Percentiles rank a stretch among this genome's conserved stretches.
Conservation (phyloP, 1,284 basidiomycete species). For the Apiotrichum akiyoshidainum region DNA sequence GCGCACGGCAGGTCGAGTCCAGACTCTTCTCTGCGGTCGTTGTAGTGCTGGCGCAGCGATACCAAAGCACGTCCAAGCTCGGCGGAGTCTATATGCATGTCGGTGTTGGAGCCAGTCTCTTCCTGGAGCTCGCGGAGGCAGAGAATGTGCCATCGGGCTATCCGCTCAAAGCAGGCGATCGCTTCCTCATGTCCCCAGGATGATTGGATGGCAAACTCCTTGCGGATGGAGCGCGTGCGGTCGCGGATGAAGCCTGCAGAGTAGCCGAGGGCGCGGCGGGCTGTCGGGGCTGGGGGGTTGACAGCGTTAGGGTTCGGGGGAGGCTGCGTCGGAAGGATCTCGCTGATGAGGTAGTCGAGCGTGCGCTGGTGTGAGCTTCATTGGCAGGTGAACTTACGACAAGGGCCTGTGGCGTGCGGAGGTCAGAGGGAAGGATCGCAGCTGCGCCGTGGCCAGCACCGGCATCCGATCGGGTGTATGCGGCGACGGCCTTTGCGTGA, state of each 20-base stretch:
- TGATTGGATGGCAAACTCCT: slow-evolving; percentile 93
- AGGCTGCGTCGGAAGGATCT: slow-evolving; percentile 64
- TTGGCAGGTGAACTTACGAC: slow-evolving; percentile 55
- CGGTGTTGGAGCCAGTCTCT: slow-evolving; percentile 40
- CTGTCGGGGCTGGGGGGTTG: slow-evolving; percentile 26
- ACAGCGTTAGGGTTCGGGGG: slow-evolving; percentile 24
- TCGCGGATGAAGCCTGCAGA: slow-evolving; percentile 74
- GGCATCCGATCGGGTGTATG: slow-evolving; percentile 83
- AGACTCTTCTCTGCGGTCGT: slow-evolving; percentile 66
- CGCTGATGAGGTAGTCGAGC: slow-evolving; percentile 85
- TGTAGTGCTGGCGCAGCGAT: slow-evolving; percentile 88
- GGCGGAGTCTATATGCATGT: slow-evolving; percentile 48
- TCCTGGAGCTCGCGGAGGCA: slow-evolving; percentile 69
- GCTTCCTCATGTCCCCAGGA: slow-evolving; percentile 67
- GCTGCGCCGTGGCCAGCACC: slow-evolving; percentile 55
- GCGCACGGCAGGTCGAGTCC: slow-evolving; percentile 59
- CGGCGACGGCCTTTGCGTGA: slow-evolving; percentile 83
- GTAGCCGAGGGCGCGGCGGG: slow-evolving; percentile 58
- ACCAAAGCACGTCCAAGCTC: slow-evolving; percentile 58
- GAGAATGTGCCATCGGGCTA: slow-evolving; percentile 89
- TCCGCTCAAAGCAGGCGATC: slow-evolving; percentile 88
- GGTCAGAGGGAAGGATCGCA: slow-evolving; percentile 79
- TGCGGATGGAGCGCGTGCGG: slow-evolving; percentile 82
- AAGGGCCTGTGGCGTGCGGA: slow-evolving; percentile 80
- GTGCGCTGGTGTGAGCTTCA: slow-evolving; percentile 59